Evolutionary conservation across 768 basidiomycete genomes (phyloP), one percentile per base, ranked within the genome.

Genomic region (Lactarius sp.): DNA sequence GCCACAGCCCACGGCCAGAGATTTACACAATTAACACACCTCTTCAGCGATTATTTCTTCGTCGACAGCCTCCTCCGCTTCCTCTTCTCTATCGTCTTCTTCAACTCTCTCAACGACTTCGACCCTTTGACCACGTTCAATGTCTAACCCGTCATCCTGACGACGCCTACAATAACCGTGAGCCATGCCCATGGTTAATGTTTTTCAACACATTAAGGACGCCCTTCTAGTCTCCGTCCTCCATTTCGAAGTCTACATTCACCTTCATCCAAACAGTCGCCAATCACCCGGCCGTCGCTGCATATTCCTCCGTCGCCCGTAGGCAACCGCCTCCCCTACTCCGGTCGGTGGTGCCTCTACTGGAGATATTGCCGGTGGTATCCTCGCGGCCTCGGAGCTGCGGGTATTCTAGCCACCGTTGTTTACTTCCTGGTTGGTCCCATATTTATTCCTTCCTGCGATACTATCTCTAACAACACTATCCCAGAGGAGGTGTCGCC

Each of bases 351-450:
- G 69, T 16, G 37, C 50, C 55, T 50, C 27, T 52, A 67, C 66
- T 9, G 71, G 72, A 31, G 67, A 70, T n/a, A 66, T 77, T 18
- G 65, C 73, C 13, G 77, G 77, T 31, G 75, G 75, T 46, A 71
- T 75, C 27, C 68, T 73, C n/a, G 77, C 73, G 2, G 73, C 46
- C 66, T 75, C n/a, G 77, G 73, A 34, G 39, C 71, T 7, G 73
- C 71, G 1, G 71, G 73, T 27, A 60, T 78, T 31, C 52, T 74
- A 20, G 71, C 72, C 33, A 73, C 71, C 13, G 61, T 74, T 14
- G 53, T 74, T 18, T 79, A 73, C 69, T 74, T 78, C 61, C 59
- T 77, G 60, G 76, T 77, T 58, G 18, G 77, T 73, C 31, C 5
- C 16, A 41, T 53, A 7, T 42, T 9, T 18, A 52, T 41, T 3